Base-by-base conservation (phyloP, 495 filamentous ascomycete species). In the Polyplosphaeria fusca region DNA sequence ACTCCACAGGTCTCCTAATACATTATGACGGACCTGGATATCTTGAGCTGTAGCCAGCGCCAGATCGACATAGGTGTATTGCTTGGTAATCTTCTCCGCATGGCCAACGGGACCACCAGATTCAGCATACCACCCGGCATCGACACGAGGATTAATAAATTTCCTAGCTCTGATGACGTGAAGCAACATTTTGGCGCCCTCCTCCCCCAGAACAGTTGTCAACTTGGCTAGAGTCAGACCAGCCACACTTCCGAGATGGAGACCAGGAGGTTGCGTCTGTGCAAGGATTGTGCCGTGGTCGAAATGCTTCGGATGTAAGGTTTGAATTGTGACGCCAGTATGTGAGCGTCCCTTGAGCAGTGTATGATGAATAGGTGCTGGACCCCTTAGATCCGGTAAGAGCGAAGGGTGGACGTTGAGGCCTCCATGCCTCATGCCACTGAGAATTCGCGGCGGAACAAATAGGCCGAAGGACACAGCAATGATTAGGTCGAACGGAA, bases 381-480 rank as follows among this genome's bases (percentile, higher is more conserved):
- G 70, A 18, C 82, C 91, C 18, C 85, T 82, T 50, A 94, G 82
- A 38, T 91, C 84, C 5, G 93, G 93, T 12, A 98, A 82, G 5
- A 95, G 68, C n/a, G 92, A 96, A 1, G 93, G 93, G 67, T 98
- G 93, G 3, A 98, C 79, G 72, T 98, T 98, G 20, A 97, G 70
- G 0, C 93, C 93, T 55, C 91, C 91, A 72, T 92, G 95, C 52
- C 79, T 77, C 14, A 87, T 79, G 4, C 63, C 70, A 23, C 74
- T 76, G 38, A 97, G 76, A 14, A 96, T 79, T 2, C 87, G 77
- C 4, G 82, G 80, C 0, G 93, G 94, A 9, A 98, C 82, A 45
- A 95, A 85, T 14, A 94, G 79, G 2, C 93, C 93, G 69, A 97
- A 98, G 5, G 93, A 96, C n/a, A 96, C 94, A 20, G 91, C 90